Percentiles rank a stretch among this genome's conserved stretches.
phyloP scores from a whole-genome alignment of 495 filamentous ascomycete genomes.

The Xylaria flabelliformis region DNA sequence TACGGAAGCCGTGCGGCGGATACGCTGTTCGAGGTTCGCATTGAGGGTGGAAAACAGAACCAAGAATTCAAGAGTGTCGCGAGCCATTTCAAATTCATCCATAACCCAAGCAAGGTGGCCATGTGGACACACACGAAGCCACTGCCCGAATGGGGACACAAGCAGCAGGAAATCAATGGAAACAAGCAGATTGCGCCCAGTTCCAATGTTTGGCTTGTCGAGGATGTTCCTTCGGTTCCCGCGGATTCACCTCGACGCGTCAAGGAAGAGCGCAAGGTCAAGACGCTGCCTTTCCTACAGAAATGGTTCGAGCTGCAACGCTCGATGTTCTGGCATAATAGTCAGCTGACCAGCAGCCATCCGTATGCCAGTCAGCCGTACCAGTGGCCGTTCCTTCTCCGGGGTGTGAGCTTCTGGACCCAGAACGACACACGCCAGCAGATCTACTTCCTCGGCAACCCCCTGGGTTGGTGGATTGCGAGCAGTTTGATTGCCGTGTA shows the following conservation, averaged over 20 bases:
- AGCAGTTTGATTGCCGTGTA: conserved; percentile 92
- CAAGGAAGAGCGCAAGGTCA: conserved; percentile 77
- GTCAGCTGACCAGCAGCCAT: conserved; percentile 93
- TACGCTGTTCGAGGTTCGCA: conserved; percentile 89
- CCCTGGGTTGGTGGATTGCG: conserved; percentile 96
- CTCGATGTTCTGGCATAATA: conserved; percentile 99
- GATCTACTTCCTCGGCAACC: conserved; percentile 98
- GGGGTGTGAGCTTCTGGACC: conserved; percentile 99
- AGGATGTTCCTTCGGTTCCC: conserved; percentile 83
- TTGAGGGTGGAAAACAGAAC: conserved; percentile 82
- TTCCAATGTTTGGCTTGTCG: conserved; percentile 94
- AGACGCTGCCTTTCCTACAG: conserved; percentile 82
- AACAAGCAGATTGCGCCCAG: conserved; percentile 93
- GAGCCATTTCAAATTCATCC: conserved; percentile 92
- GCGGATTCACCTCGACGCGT: conserved; percentile 70
- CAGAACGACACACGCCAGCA: conserved; percentile 94
- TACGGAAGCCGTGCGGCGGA: conserved; percentile 83
- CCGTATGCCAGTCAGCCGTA: conserved; percentile 95
- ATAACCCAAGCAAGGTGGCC: conserved; percentile 90
- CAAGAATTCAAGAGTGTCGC: conserved; percentile 89
- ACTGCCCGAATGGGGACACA: conserved; percentile 94
- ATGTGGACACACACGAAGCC: conserved; percentile 98
- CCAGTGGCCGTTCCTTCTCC: conserved; percentile 95
- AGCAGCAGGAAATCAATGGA: conserved; percentile 98
- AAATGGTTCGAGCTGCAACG: conserved; percentile 98